Conservation (phyloP, 2,329 filamentous ascomycete species). For the Aspergillus calidoustus region DNA sequence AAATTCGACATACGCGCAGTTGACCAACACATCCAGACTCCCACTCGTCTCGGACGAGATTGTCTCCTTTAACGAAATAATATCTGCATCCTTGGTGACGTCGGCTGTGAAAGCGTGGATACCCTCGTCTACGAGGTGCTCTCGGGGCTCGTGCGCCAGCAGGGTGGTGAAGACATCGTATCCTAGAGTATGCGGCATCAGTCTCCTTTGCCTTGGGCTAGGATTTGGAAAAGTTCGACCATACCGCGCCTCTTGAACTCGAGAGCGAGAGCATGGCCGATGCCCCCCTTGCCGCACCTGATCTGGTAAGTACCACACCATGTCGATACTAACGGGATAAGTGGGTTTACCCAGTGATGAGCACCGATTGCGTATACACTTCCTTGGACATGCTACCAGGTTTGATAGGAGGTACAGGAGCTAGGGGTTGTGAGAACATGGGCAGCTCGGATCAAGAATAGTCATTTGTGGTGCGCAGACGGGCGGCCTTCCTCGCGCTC, state of each 20-base stretch:
- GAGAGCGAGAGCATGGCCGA: constrained; percentile 10
- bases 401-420: no score
- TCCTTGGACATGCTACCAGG: no score
- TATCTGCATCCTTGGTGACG: constrained; percentile 8
- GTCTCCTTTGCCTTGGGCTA: no score
- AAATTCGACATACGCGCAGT: constrained; percentile 6
- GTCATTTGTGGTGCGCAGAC: no score
- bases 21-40: constrained; percentile 12
- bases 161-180: background rate
- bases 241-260: background rate
- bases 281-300: constrained; percentile 9
- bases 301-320: background rate
- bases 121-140: constrained; percentile 30
- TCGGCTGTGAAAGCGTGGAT: background rate
- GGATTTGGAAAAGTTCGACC: no score
- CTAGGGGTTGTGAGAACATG: no score
- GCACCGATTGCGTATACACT: background rate
- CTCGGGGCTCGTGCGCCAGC: background rate
- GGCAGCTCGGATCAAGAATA: no score
- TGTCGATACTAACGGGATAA: no score
- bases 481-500: no score
- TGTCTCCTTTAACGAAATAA: background rate
- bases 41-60: background rate
- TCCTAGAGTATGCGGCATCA: background rate
- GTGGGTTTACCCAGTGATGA: constrained; percentile 4